Base-by-base conservation (phyloP, 1,139 yeast genomes). In the Barnettozyma hawaiiensis region DNA sequence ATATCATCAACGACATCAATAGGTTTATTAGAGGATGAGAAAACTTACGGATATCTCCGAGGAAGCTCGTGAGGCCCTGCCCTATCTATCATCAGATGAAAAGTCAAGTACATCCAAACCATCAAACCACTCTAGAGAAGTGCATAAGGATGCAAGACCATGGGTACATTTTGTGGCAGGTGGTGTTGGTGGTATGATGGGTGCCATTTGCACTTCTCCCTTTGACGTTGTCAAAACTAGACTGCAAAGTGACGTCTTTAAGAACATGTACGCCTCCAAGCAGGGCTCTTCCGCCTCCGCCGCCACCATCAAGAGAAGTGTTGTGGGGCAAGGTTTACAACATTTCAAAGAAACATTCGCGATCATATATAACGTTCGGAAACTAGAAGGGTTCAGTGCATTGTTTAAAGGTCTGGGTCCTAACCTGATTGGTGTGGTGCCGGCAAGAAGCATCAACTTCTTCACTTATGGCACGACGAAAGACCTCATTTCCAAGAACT, bases 131-230 rank as follows among this genome's bases (percentile, higher is more conserved):
- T 35, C 34, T 28, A 31, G 37, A 11, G 49, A 47, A 10, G 35
- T 39, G 7, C 48, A 48, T 31, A 31, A 49, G 18, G 51, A 53
- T 18, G 78, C 81, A 3, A 77, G 76, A 53, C 95, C 95, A 43
- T 90, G 97, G 96, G 87, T 90, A 7, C 97, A 90, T 65, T 92
- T 90, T 60, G 85, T 90, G n/a, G 97, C 98, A n/a, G 98, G 98
- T 33, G 98, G 97, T 31, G 57, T 85, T 22, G 98, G 97, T 29
- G 99, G 98, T 10, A 92, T 92, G 96, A 86, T 94, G 16, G 99
- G 98, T 15, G 96, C 98, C 1, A 67, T 90, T 2, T 81, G 81
- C 44, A 94, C 98, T 0, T 84, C 96, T 54, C 99, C 99, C 0
- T 75, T 94, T 49, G 99, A 94, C 64, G 96, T 94, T 42, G 96